Evolutionary conservation across 2,329 filamentous ascomycete species (phyloP).

Genomic region (Neofusicoccum kwambonambiense): DNA sequence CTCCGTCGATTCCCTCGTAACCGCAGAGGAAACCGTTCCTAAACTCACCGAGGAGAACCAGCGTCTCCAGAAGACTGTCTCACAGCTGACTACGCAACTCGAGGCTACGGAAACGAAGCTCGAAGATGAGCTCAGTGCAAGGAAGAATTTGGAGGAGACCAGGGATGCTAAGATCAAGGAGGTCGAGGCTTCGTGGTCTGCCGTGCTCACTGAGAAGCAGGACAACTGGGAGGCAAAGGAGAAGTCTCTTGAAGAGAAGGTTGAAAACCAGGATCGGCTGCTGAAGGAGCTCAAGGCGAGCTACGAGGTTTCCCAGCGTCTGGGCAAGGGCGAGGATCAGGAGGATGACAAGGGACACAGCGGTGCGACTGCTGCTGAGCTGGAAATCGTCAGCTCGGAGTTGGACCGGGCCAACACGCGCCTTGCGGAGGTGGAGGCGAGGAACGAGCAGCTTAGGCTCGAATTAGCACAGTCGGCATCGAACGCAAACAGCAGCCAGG

Average conservation of each 20-base stretch:
- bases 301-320: slow-evolving; percentile 91
- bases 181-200: slow-evolving; percentile 84
- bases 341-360: slow-evolving; percentile 58
- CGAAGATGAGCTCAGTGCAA: slow-evolving; percentile 71
- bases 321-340: slow-evolving; percentile 69
- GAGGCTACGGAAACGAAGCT: slow-evolving; percentile 79
- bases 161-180: slow-evolving; percentile 82
- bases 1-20: slow-evolving; percentile 88
- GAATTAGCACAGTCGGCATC: slow-evolving; percentile 89
- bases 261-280: slow-evolving; percentile 88
- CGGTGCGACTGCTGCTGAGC: slow-evolving; percentile 78
- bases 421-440: slow-evolving; percentile 84
- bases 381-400: slow-evolving; percentile 91
- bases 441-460: slow-evolving; percentile 88
- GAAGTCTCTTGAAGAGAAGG: slow-evolving; percentile 84
- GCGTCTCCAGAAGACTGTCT: slow-evolving; percentile 76
- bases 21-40: slow-evolving; percentile 88
- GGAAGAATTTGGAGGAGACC: slow-evolving; percentile 73
- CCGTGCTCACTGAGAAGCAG: slow-evolving; percentile 87
- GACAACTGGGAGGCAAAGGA: slow-evolving; percentile 97
- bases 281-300: slow-evolving; percentile 94
- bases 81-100: slow-evolving; percentile 72
- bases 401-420: slow-evolving; percentile 84
- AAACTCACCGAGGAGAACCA: slow-evolving; percentile 86
- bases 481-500: slow-evolving; percentile 61